phyloP scores from a whole-genome alignment of 1,139 yeast species.

The Candida sanyaensis region DNA sequence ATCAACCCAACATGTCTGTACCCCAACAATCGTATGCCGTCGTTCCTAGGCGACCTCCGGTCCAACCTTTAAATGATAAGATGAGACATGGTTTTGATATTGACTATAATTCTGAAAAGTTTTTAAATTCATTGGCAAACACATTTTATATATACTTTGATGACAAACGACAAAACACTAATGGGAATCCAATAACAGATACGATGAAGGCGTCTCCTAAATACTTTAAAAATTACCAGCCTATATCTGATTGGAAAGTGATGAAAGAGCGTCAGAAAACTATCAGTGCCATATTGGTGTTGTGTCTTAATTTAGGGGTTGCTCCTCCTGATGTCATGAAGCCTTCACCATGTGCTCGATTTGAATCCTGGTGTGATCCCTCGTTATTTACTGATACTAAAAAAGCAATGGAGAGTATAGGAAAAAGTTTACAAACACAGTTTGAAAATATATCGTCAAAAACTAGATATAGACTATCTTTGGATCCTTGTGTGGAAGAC shows the following conservation, averaged over 20 bases:
- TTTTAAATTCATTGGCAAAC: slow-evolving; percentile 63
- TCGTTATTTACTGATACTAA: slow-evolving; percentile 80
- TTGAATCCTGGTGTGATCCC: slow-evolving; percentile 96
- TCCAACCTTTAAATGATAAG: slow-evolving; percentile 51
- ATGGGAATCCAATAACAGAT: slow-evolving; percentile 78
- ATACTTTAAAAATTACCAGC: slow-evolving; percentile 57
- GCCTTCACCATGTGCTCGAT: slow-evolving; percentile 90
- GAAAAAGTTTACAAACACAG: slow-evolving; percentile 82
- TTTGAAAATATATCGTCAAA: slow-evolving; percentile 87
- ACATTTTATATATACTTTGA: slow-evolving; percentile 80
- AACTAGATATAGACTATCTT: slow-evolving; percentile 84
- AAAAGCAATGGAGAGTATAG: slow-evolving; percentile 89
- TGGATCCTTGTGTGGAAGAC: slow-evolving; percentile 96
- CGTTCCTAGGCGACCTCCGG: slow-evolving; percentile 36
- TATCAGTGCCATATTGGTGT: slow-evolving; percentile 88
- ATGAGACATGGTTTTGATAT: slow-evolving; percentile 84
- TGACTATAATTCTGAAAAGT: slow-evolving; percentile 64
- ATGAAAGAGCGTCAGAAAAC: slow-evolving; percentile 92
- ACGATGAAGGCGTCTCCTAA: slow-evolving; percentile 48
- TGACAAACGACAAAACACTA: slow-evolving; percentile 88
- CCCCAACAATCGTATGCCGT: background rate
- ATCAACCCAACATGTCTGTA: background rate
- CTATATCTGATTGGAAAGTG: slow-evolving; percentile 86
- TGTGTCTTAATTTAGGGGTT: slow-evolving; percentile 90
- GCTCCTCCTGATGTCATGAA: slow-evolving; percentile 97